Percentiles rank a stretch among this genome's conserved stretches.
These are phyloP conservation scores for Chlorella ohadii DNA, from an alignment of 139 green algal species.

Conservation along the genomic window DNA sequence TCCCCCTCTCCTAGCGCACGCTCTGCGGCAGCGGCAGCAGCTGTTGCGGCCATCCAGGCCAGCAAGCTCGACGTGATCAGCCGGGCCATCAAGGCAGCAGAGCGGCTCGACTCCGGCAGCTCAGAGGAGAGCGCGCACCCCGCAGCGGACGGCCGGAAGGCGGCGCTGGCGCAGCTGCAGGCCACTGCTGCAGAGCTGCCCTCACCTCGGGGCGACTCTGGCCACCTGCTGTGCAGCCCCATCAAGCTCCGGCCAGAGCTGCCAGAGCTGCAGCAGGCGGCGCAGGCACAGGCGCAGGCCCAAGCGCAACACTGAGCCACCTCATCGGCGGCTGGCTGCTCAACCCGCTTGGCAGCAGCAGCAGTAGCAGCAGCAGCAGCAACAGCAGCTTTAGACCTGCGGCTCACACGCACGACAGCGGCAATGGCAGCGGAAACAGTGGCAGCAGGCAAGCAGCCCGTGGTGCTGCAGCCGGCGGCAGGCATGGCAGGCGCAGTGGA, in stretches of 20 bases:
- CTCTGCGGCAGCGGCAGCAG: constrained; percentile 16
- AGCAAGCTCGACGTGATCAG: constrained; percentile 3
- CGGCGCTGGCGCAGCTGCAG: neutral
- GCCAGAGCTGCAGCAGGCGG: neutral
- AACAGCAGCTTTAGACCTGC: neutral
- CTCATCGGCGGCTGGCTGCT: neutral
- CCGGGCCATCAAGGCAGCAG: constrained; percentile 12
- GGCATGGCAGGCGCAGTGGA: neutral
- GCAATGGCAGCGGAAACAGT: neutral
- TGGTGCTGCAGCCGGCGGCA: too few species aligned
- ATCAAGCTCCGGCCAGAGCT: constrained; percentile 26
- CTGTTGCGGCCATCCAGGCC: constrained; percentile 20
- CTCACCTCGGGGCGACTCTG: neutral
- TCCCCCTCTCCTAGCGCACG: neutral
- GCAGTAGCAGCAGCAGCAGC: neutral
- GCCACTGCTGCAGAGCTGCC: constrained; percentile 5
- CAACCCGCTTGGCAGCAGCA: too few species aligned
- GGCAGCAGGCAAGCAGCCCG: neutral
- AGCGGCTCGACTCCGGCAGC: neutral
- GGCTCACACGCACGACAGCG: neutral
- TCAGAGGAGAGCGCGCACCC: neutral
- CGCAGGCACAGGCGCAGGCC: neutral
- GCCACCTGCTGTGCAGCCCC: constrained; percentile 21
- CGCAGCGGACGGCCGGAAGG: neutral
- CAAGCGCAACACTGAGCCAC: neutral